phyloP scores from a whole-genome alignment of 805 yeast genomes.

The Lipomyces orientalis region DNA sequence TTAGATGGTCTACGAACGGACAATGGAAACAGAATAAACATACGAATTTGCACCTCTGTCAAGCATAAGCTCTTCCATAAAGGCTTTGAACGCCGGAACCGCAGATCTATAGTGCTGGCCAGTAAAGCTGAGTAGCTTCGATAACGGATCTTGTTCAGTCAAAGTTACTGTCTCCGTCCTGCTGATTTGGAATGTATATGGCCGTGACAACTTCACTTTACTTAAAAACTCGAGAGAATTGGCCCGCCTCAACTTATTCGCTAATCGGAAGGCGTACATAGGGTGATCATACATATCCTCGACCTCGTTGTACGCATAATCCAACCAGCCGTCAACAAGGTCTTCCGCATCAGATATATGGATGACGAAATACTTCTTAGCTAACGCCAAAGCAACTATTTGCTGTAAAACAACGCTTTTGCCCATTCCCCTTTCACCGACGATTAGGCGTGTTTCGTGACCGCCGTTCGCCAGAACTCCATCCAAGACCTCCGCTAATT shows the following conservation, averaged over 20 bases:
- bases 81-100: conserved; percentile 19
- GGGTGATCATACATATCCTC: conserved; percentile 30
- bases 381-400: conserved; percentile 21
- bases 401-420: conserved; percentile 32
- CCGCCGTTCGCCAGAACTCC: neutral
- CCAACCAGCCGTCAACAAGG: conserved; percentile 27
- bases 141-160: conserved; percentile 17
- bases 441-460: conserved; percentile 13
- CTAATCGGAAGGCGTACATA: conserved; percentile 22
- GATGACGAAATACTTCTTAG: conserved; percentile 13
- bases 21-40: neutral
- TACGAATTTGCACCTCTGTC: conserved; percentile 5
- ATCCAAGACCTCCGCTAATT: conserved; percentile 2
- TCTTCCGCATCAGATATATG: conserved; percentile 31
- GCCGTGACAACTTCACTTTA: neutral
- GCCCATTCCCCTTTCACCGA: conserved; percentile 32
- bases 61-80: conserved; percentile 21
- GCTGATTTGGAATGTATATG: conserved; percentile 10
- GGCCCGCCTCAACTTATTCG: conserved; percentile 9
- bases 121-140: conserved; percentile 13
- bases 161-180: conserved; percentile 3
- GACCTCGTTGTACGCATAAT: conserved; percentile 9
- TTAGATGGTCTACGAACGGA: neutral
- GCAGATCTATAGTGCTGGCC: conserved; percentile 15
- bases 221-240: neutral